These are phyloP conservation scores for Xanthoconium purpureum DNA, from an alignment of 768 basidiomycete species.

Conservation along the genomic window DNA sequence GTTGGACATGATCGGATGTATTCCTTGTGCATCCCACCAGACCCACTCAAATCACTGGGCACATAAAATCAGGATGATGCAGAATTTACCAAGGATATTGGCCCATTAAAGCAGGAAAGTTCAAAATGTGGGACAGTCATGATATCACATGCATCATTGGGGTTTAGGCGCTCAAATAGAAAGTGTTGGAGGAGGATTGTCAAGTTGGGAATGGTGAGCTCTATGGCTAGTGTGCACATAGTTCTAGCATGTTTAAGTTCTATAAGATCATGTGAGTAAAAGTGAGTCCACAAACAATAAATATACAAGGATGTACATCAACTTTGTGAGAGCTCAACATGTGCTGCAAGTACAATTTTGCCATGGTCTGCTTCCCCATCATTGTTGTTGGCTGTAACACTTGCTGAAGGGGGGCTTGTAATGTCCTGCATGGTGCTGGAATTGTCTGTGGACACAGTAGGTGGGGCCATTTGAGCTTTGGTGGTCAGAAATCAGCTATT, in stretches of 20 bases:
- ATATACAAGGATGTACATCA: neutral
- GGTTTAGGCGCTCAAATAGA: constrained; percentile 3
- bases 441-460: neutral
- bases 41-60: constrained; percentile 28
- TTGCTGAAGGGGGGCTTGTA: neutral
- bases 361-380: neutral
- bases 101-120: neutral
- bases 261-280: neutral
- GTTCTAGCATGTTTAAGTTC: constrained; percentile 2
- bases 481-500: neutral
- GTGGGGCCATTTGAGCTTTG: neutral
- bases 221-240: neutral
- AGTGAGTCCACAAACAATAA: neutral
- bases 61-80: constrained; percentile 24
- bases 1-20: constrained; percentile 16
- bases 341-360: neutral
- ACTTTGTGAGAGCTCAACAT: neutral
- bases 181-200: neutral
- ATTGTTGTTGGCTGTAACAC: neutral
- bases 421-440: neutral
- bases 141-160: constrained; percentile 4
- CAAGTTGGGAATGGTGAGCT: constrained; percentile 1
- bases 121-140: neutral
- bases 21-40: constrained; percentile 28
- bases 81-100: constrained; percentile 22